Evolutionary conservation across 345 rosid genomes (phyloP).

Genomic region (Excoecaria agallocha): DNA sequence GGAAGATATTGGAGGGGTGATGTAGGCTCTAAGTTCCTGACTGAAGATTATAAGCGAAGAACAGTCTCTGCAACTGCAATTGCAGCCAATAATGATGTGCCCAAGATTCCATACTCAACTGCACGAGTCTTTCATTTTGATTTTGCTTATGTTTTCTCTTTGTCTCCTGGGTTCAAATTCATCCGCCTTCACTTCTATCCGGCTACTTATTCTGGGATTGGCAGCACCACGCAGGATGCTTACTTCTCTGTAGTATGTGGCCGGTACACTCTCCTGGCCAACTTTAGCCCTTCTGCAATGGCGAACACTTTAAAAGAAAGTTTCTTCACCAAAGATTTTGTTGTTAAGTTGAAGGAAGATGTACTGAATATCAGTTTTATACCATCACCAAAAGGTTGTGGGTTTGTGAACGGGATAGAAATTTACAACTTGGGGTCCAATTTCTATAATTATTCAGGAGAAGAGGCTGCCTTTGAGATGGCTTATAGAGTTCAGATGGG

Average conservation of each 20-base stretch:
- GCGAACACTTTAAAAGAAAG: not conserved
- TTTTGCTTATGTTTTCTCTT: conserved; percentile 14
- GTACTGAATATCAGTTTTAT: conserved; percentile 5
- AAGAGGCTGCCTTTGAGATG: conserved; percentile 2
- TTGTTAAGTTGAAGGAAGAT: not conserved
- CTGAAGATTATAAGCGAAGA: not conserved
- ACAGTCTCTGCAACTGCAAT: not conserved
- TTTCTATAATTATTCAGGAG: not conserved
- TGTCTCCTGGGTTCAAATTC: conserved; percentile 12
- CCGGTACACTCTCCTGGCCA: conserved; percentile 6
- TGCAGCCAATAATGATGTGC: not conserved
- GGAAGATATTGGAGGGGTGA: conserved; percentile 15
- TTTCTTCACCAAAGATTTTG: conserved; percentile 11
- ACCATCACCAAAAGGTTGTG: conserved; percentile 12
- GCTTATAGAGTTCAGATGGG: conserved; percentile 6
- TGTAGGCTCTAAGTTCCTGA: not conserved
- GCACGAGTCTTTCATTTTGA: conserved; percentile 9
- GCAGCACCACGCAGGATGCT: not conserved
- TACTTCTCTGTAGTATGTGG: conserved; percentile 11
- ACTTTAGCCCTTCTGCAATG: conserved; percentile 9
- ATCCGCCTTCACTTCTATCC: conserved; percentile 21
- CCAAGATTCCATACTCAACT: conserved; percentile 16
- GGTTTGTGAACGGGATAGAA: conserved; percentile 12
- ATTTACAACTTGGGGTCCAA: not conserved
- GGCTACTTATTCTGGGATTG: not conserved